Evolutionary conservation across 805 yeast species (phyloP), one percentile per base, ranked within the genome.

Genomic region (Martiniozyma abietophila): DNA sequence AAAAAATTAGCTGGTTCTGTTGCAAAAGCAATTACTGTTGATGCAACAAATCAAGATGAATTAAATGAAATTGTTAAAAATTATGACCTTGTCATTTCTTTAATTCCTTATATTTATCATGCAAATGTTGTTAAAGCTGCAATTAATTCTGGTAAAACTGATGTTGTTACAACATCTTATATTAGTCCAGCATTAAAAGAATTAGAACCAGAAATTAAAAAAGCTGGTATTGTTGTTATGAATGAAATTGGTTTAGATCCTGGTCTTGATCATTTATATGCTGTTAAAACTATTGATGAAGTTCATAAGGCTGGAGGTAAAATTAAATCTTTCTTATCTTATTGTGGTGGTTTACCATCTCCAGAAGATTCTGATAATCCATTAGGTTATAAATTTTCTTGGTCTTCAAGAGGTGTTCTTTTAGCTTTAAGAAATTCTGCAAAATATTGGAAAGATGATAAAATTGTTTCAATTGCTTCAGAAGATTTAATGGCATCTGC

Each of bases 221-320:
- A 80, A 51, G 97, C 98, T 24, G 98, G 98, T 40, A 88, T 92
- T 52, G 76, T 89, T 34, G 97, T 92, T 28, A 85, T 92, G 95
- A 92, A 92, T 67, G 98, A 92, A 69, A 92, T 92, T 48, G 98
- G 98, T 53, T 74, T 92, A 59, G 98, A 92, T 61, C 98, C 98
- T 45, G 98, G 98, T 74, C 72, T 92, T 49, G 98, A 92, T 64
- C 98, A 92, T 65, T 74, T 92, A 62, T 92, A 92, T 59, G 98
- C 98, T 32, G 94, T 92, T 59, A 92, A 92, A 74, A 85, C 97
- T 49, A 84, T 92, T 57, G 95, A 84, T 56, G 98, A 92, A 66
- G 96, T 92, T 40, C 98, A 92, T 69, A 65, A 67, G 47, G 74
- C 71, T 18, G 84, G 84, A 46, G 98, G 98, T 58, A 83, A 92